Conservation (phyloP, 352 stramenopile genomes). For the Phytophthora pisi region DNA sequence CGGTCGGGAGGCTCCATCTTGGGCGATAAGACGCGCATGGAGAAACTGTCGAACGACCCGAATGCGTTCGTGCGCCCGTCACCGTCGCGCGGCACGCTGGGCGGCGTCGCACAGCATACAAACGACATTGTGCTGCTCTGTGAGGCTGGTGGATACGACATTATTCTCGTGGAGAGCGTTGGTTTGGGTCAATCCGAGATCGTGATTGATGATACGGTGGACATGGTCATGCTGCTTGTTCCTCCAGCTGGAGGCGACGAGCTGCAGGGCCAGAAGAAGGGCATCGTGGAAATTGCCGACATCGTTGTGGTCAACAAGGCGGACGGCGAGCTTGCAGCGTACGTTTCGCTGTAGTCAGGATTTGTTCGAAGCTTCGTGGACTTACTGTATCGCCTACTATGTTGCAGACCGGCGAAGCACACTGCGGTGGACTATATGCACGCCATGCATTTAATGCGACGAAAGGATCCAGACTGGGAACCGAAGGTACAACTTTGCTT, state of each 20-base stretch:
- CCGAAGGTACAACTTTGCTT: constrained; percentile 44
- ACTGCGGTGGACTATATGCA: constrained; percentile 82
- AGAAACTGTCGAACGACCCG: constrained; percentile 90
- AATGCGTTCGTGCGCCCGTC: constrained; percentile 94
- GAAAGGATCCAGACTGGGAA: constrained; percentile 85
- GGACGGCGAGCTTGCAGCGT: constrained; percentile 88
- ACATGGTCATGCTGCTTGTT: constrained; percentile 97
- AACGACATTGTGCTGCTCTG: constrained; percentile 96
- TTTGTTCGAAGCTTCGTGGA: background rate
- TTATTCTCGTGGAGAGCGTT: constrained; percentile 98
- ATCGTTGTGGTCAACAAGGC: constrained; percentile 98
- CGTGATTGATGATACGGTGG: constrained; percentile 95
- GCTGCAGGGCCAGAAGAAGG: constrained; percentile 98
- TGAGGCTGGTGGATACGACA: constrained; percentile 93
- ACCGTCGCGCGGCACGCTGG: constrained; percentile 86
- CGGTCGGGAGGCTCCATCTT: constrained; percentile 96
- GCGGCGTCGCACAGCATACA: constrained; percentile 76
- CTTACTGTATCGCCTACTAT: background rate
- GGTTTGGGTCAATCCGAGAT: constrained; percentile 98
- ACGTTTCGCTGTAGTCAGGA: constrained; percentile 4
- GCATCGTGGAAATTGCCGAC: constrained; percentile 98
- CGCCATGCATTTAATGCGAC: constrained; percentile 80
- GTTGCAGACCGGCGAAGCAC: constrained; percentile 65
- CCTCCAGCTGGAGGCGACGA: constrained; percentile 96
- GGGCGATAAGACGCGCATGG: constrained; percentile 99